A percentile compares a stretch with the other conserved stretches of the same genome.
phyloP scores from a whole-genome alignment of 2,329 filamentous ascomycete species.

The Aspergillus udagawae region DNA sequence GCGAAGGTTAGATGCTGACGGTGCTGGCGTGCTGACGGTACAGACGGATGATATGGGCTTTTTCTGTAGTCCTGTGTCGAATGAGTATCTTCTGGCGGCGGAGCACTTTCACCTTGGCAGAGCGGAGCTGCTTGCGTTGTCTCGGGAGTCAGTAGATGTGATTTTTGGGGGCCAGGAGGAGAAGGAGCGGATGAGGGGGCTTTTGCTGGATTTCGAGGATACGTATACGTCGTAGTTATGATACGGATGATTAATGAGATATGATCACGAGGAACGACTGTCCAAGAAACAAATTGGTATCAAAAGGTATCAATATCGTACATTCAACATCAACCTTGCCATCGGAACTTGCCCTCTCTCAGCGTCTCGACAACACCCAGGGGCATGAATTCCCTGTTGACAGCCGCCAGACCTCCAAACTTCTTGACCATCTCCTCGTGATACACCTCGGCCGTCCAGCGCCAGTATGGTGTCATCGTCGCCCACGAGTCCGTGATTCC shows the following conservation, averaged over 20 bases:
- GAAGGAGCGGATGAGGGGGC: conserved; percentile 34
- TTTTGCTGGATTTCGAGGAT: conserved; percentile 21
- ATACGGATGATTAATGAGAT: neutral
- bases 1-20: neutral
- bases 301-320: neutral
- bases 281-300: neutral
- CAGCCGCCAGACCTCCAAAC: conserved; percentile 39
- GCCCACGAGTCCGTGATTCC: conserved; percentile 22
- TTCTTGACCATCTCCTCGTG: conserved; percentile 37
- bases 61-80: conserved; percentile 70
- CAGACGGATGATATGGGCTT: conserved; percentile 82
- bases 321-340: conserved; percentile 31
- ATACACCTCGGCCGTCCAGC: conserved; percentile 41
- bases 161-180: conserved; percentile 66
- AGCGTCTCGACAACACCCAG: conserved; percentile 42
- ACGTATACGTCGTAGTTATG: neutral
- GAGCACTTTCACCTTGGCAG: conserved; percentile 61
- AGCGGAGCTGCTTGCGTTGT: conserved; percentile 51
- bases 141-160: conserved; percentile 57
- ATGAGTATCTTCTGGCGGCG: conserved; percentile 71
- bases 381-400: conserved; percentile 39
- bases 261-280: neutral
- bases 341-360: conserved; percentile 38
- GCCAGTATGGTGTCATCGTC: conserved; percentile 42
- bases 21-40: conserved; percentile 13